A percentile compares a stretch with the other conserved stretches of the same genome.
Conservation (phyloP, 345 rosid species). For the Melastoma malabathricum region DNA sequence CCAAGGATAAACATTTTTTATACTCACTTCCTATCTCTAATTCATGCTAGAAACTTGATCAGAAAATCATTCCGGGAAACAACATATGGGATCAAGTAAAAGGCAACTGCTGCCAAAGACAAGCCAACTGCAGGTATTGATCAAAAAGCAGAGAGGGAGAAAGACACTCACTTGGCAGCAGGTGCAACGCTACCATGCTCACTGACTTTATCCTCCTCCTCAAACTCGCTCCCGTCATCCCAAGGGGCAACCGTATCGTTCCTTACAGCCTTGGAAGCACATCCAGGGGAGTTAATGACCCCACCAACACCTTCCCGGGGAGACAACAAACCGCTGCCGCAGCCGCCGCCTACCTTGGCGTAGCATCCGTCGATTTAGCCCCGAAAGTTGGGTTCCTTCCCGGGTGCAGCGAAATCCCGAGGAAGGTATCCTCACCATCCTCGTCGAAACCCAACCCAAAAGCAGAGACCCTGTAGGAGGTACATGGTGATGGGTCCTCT, state of each 20-base stretch:
- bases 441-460: conserved; percentile 34
- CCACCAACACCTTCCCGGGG: conserved; percentile 24
- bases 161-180: conserved; percentile 40
- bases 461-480: conserved; percentile 24
- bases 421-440: conserved; percentile 13
- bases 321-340: conserved; percentile 20
- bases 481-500: conserved; percentile 11
- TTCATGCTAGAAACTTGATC: too few relatives aligned
- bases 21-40: too few relatives aligned
- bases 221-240: background rate
- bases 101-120: too few relatives aligned
- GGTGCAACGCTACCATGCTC: conserved; percentile 31
- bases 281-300: conserved; percentile 16
- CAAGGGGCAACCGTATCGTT: too few relatives aligned
- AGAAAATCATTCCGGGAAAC: too few relatives aligned
- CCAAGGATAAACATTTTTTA: too few relatives aligned
- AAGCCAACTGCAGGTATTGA: too few relatives aligned
- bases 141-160: background rate
- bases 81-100: too few relatives aligned
- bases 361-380: conserved; percentile 31
- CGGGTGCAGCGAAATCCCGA: conserved; percentile 17
- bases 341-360: conserved; percentile 10
- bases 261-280: too few relatives aligned
- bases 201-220: conserved; percentile 14
- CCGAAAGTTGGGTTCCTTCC: conserved; percentile 37